phyloP scores from a whole-genome alignment of 106 monocot genomes.

The Phalaenopsis aphrodite region DNA sequence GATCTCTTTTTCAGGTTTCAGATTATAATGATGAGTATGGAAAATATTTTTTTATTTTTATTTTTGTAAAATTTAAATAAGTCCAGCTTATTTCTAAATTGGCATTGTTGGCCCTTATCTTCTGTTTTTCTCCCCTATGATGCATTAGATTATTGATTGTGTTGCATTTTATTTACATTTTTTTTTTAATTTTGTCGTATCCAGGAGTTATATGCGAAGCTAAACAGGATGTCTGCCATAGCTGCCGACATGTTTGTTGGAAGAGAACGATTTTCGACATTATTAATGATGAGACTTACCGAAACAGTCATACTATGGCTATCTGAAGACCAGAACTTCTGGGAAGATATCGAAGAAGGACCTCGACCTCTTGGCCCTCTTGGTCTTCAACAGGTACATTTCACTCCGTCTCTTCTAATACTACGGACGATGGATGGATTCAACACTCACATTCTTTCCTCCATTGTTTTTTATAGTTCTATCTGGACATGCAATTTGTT shows the following conservation, averaged over 20 bases:
- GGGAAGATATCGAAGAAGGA: slow-evolving; percentile 92
- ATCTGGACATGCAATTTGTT: slow-evolving; percentile 97
- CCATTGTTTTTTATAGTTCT: slow-evolving; percentile 52
- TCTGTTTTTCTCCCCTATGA: neutral
- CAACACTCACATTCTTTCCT: neutral
- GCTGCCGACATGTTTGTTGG: slow-evolving; percentile 89
- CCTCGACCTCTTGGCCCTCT: slow-evolving; percentile 63
- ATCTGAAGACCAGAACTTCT: slow-evolving; percentile 80
- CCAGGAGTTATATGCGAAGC: slow-evolving; percentile 82
- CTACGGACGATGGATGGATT: neutral
- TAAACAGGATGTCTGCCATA: slow-evolving; percentile 71
- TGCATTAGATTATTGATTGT: neutral
- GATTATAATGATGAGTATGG: neutral
- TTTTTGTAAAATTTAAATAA: neutral
- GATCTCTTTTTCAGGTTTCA: neutral
- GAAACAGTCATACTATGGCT: slow-evolving; percentile 87
- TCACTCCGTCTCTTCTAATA: neutral
- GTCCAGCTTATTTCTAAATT: neutral
- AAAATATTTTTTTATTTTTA: neutral
- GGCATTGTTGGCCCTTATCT: neutral
- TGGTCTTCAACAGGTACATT: slow-evolving; percentile 77
- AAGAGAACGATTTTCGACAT: slow-evolving; percentile 86
- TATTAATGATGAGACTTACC: slow-evolving; percentile 83
- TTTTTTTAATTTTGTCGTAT: slow-evolving; percentile 1
- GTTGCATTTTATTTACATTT: neutral